Conservation (phyloP, 2,329 filamentous ascomycete genomes). For the Laburnicola sp. region DNA sequence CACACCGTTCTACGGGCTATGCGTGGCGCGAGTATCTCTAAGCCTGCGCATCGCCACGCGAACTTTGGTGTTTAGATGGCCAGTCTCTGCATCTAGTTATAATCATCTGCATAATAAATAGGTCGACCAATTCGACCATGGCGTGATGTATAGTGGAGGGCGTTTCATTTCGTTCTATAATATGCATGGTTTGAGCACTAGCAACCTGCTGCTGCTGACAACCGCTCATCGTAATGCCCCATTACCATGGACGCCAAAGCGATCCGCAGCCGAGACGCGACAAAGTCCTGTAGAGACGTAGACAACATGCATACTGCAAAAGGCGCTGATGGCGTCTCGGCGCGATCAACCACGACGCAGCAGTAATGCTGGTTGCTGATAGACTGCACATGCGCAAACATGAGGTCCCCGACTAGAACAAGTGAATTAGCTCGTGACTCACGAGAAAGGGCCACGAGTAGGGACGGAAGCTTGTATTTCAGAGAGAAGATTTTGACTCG, state of each 20-base stretch:
- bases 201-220: conserved; percentile 2
- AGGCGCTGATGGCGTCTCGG: neutral
- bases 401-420: neutral
- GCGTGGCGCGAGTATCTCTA: neutral
- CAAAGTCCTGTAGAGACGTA: neutral
- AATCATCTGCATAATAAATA: neutral
- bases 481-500: conserved; percentile 46
- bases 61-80: neutral
- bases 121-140: neutral
- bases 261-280: conserved; percentile 5
- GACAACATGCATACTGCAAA: neutral
- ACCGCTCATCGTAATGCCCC: neutral
- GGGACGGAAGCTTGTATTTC: conserved; percentile 13
- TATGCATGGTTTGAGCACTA: neutral
- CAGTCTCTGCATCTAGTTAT: neutral
- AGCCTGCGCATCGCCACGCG: neutral
- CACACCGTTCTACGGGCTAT: neutral
- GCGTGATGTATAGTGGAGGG: neutral
- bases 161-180: neutral
- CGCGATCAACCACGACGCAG: neutral
- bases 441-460: neutral
- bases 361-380: neutral
- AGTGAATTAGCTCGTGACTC: neutral
- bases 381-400: neutral
- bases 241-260: neutral